Conservation (phyloP, 306 rosid genomes). For the Hylodesmum podocarpum region DNA sequence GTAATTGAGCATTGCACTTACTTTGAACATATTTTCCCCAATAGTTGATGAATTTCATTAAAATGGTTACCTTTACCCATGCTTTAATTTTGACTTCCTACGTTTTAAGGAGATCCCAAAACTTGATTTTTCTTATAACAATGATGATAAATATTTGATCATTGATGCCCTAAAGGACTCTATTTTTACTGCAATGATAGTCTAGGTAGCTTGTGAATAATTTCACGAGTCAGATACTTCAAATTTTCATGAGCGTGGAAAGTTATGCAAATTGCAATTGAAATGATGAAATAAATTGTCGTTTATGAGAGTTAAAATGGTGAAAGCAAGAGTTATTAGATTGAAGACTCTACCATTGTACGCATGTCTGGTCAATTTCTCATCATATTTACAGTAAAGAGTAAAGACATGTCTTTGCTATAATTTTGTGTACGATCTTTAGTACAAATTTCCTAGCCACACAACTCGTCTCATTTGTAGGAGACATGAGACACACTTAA, state of each 20-base stretch:
- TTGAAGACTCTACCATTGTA: slow-evolving; percentile 34
- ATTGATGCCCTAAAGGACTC: background rate
- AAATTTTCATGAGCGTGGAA: slow-evolving; percentile 17
- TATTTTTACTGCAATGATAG: background rate
- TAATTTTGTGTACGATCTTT: slow-evolving; percentile 40
- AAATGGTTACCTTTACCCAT: background rate
- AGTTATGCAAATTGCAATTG: slow-evolving; percentile 19
- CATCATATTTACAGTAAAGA: slow-evolving; percentile 21
- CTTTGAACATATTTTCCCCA: background rate
- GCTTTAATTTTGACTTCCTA: no score
- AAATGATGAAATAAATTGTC: slow-evolving; percentile 18
- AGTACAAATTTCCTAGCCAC: slow-evolving; percentile 24
- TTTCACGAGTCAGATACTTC: background rate
- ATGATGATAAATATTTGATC: slow-evolving; percentile 15
- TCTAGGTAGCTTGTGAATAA: background rate
- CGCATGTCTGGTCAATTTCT: slow-evolving; percentile 38
- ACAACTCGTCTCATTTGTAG: background rate
- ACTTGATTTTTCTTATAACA: background rate
- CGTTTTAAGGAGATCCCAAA: no score
- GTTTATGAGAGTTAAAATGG: slow-evolving; percentile 25
- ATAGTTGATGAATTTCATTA: background rate
- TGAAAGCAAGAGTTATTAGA: slow-evolving; percentile 19
- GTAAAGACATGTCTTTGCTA: slow-evolving; percentile 10
- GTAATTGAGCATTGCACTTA: background rate
- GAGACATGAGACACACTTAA: slow-evolving; percentile 20